These are phyloP conservation scores for Juglanconis juglandina DNA, from an alignment of 2,329 filamentous ascomycete species.

Conservation along the genomic window DNA sequence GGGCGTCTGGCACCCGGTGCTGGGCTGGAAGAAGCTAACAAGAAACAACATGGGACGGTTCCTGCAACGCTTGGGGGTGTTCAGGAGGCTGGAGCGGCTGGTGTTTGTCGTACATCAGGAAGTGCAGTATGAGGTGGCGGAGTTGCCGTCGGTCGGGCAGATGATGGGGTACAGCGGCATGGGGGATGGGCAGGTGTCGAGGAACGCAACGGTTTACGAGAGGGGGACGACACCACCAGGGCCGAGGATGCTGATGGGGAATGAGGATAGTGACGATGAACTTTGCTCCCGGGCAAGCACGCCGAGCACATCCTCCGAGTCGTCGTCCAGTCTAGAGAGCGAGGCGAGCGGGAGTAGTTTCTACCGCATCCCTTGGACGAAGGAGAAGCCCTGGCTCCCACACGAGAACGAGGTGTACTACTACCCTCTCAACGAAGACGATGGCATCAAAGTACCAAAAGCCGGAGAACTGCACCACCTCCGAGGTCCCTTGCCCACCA, in stretches of 20 bases:
- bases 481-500: constrained; percentile 28
- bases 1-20: constrained; percentile 42
- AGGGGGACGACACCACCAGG: constrained; percentile 17
- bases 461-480: constrained; percentile 19
- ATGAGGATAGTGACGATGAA: background rate
- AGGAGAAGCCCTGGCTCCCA: constrained; percentile 35
- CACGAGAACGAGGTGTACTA: constrained; percentile 38
- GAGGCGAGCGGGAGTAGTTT: background rate
- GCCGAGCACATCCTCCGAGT: background rate
- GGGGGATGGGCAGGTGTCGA: constrained; percentile 9
- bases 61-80: constrained; percentile 38
- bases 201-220: constrained; percentile 13
- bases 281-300: background rate
- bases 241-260: constrained; percentile 10
- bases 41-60: constrained; percentile 42
- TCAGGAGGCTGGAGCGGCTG: constrained; percentile 37
- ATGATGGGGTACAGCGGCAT: background rate
- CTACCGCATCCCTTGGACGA: constrained; percentile 13
- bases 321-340: background rate
- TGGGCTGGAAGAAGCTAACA: constrained; percentile 39
- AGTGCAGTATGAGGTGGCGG: constrained; percentile 42
- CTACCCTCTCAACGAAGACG: constrained; percentile 30
- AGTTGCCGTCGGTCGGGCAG: constrained; percentile 22
- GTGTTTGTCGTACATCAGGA: constrained; percentile 47
- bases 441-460: constrained; percentile 15